A percentile compares a stretch with the other conserved stretches of the same genome.
Evolutionary conservation across 225 moss, liverwort and hornwort species (phyloP).

Genomic region (Physcomitrium patens): DNA sequence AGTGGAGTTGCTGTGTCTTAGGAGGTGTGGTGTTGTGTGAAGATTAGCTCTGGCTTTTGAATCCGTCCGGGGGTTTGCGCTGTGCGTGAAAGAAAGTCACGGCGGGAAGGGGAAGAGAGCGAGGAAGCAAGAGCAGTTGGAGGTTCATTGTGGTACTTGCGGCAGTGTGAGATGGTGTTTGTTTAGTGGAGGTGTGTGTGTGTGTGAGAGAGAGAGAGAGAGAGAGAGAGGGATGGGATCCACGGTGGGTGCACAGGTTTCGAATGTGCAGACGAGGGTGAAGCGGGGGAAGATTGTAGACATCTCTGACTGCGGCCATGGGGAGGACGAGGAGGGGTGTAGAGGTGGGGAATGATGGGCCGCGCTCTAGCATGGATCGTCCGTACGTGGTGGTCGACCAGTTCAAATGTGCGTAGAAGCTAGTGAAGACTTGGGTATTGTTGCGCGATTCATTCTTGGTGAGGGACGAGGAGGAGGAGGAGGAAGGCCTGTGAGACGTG

Average conservation of each 20-base stretch:
- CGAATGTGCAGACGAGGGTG: not conserved
- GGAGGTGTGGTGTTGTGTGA: no score
- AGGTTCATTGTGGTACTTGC: no score
- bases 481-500: not conserved
- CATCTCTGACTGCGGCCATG: not conserved
- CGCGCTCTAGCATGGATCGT: not conserved
- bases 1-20: no score
- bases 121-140: not conserved
- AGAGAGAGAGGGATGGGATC: constrained; percentile 1
- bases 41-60: not conserved
- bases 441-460: no score
- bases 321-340: not conserved
- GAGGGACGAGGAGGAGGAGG: not conserved
- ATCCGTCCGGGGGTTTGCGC: not conserved
- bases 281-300: not conserved
- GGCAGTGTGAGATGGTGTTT: not conserved
- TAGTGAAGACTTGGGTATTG: no score
- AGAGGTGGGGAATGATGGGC: not conserved
- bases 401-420: not conserved
- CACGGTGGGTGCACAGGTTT: constrained; percentile 19
- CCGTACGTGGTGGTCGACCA: not conserved
- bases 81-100: not conserved
- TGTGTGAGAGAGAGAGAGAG: not conserved
- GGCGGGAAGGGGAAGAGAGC: not conserved
- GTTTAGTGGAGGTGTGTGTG: not conserved